Evolutionary conservation across 495 filamentous ascomycete species (phyloP).

Genomic region (Daldinia bambusicola): DNA sequence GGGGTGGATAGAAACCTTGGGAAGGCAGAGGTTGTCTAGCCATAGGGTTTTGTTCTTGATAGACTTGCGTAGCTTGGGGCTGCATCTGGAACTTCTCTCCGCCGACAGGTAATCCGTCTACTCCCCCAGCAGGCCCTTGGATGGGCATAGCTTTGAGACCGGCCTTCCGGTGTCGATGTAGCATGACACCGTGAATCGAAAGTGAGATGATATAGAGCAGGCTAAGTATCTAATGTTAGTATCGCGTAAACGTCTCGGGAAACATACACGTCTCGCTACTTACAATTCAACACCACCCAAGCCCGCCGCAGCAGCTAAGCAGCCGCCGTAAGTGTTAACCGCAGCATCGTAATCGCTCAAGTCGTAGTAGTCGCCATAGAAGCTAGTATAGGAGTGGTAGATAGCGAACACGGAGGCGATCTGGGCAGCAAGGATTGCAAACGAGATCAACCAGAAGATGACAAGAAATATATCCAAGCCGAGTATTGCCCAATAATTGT

Average conservation of each 20-base stretch:
- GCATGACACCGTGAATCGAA: constrained; percentile 50
- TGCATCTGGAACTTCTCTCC: constrained; percentile 42
- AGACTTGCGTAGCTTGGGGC: constrained; percentile 37
- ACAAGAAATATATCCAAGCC: constrained; percentile 57
- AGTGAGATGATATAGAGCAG: constrained; percentile 54
- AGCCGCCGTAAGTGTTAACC: constrained; percentile 28
- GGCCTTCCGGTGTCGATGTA: constrained; percentile 59
- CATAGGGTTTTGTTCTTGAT: constrained; percentile 30
- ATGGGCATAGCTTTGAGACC: constrained; percentile 54
- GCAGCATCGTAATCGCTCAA: constrained; percentile 25
- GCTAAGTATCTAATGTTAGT: constrained; percentile 44
- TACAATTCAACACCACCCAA: constrained; percentile 59
- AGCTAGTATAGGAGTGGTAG: constrained; percentile 31
- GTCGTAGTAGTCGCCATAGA: constrained; percentile 40
- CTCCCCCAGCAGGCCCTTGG: constrained; percentile 5
- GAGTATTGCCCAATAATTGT: constrained; percentile 63
- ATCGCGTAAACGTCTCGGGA: neutral
- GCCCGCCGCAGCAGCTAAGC: constrained; percentile 46
- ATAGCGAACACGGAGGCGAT: constrained; percentile 39
- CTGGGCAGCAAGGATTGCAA: constrained; percentile 54
- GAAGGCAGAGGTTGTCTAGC: constrained; percentile 9
- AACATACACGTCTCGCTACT: constrained; percentile 15
- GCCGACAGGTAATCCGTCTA: constrained; percentile 1
- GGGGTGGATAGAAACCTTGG: constrained; percentile 35
- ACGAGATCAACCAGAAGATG: constrained; percentile 59